These are phyloP conservation scores for Leptographium lundbergii DNA, from an alignment of 2,329 filamentous ascomycete genomes.

Conservation along the genomic window DNA sequence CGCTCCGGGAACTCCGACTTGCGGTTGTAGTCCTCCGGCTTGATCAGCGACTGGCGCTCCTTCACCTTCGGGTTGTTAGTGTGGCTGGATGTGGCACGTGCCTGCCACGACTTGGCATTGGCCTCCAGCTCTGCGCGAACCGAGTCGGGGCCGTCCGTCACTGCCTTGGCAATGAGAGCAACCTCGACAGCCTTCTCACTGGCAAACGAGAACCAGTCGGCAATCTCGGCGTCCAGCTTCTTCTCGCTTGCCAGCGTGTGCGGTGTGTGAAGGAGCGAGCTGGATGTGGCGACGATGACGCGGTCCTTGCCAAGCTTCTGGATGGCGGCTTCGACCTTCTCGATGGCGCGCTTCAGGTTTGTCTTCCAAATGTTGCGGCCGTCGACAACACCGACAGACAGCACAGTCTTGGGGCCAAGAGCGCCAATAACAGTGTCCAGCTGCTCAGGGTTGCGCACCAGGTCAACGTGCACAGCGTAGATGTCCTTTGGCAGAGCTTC, in stretches of 20 bases:
- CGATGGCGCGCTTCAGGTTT: slow-evolving; percentile 92
- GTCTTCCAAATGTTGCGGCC: slow-evolving; percentile 99
- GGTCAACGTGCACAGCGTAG: slow-evolving; percentile 84
- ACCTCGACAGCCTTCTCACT: slow-evolving; percentile 88
- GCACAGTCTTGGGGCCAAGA: slow-evolving; percentile 76
- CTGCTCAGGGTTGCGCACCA: slow-evolving; percentile 97
- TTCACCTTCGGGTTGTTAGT: slow-evolving; percentile 98
- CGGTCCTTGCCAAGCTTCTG: slow-evolving; percentile 95
- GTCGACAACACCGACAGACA: slow-evolving; percentile 94
- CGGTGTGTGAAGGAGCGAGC: slow-evolving; percentile 94
- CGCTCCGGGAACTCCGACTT: slow-evolving; percentile 77
- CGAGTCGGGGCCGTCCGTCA: slow-evolving; percentile 79
- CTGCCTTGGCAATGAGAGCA: slow-evolving; percentile 88
- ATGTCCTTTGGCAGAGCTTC: slow-evolving; percentile 71
- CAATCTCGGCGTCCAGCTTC: slow-evolving; percentile 87
- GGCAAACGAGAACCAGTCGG: slow-evolving; percentile 98
- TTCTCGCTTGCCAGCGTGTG: slow-evolving; percentile 98
- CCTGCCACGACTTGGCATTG: slow-evolving; percentile 87
- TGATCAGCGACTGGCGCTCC: slow-evolving; percentile 85
- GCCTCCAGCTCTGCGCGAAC: slow-evolving; percentile 86
- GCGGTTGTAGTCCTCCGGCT: slow-evolving; percentile 76
- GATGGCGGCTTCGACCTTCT: slow-evolving; percentile 76
- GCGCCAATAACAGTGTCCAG: slow-evolving; percentile 72
- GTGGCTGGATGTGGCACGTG: slow-evolving; percentile 80
- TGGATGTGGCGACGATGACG: slow-evolving; percentile 92